phyloP scores from a whole-genome alignment of 2,329 filamentous ascomycete genomes.

The Arachnopeziza araneosa region DNA sequence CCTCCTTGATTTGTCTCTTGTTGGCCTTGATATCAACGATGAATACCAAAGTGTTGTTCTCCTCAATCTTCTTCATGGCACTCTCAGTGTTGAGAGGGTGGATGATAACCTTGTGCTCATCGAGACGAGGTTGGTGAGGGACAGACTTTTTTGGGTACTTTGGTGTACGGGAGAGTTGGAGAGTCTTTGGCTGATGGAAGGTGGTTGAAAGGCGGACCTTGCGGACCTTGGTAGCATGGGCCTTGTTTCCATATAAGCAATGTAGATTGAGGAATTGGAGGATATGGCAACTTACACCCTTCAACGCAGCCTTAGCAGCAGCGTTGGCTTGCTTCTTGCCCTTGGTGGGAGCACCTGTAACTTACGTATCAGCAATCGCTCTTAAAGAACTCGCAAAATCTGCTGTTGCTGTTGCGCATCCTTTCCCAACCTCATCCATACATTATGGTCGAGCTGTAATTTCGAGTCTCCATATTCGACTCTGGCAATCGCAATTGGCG shows the following conservation, averaged over 20 bases:
- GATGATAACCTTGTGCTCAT: slow-evolving; percentile 96
- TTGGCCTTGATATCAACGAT: slow-evolving; percentile 96
- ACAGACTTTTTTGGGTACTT: slow-evolving; percentile 98
- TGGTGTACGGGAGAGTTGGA: slow-evolving; percentile 80
- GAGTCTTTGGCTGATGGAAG: slow-evolving; percentile 98
- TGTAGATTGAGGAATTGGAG: slow-evolving; percentile 37
- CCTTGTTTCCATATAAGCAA: slow-evolving; percentile 39
- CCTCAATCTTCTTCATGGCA: slow-evolving; percentile 99
- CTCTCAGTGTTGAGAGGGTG: slow-evolving; percentile 99
- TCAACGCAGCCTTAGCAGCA: slow-evolving; percentile 93
- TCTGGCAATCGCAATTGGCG: slow-evolving; percentile 1
- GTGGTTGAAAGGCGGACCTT: slow-evolving; percentile 90
- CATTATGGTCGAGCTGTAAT: background rate
- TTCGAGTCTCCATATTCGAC: background rate
- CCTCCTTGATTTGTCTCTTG: slow-evolving; percentile 98
- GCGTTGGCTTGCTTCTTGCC: slow-evolving; percentile 82
- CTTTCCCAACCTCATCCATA: slow-evolving; percentile 4
- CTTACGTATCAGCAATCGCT: slow-evolving; percentile 67
- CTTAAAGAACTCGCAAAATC: slow-evolving; percentile 69
- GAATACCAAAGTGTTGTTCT: slow-evolving; percentile 99
- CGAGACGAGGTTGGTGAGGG: slow-evolving; percentile 81
- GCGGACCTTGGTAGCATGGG: slow-evolving; percentile 77
- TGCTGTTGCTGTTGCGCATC: slow-evolving; percentile 55
- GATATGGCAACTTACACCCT: slow-evolving; percentile 68
- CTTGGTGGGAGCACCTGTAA: slow-evolving; percentile 49